Evolutionary conservation across 1,284 basidiomycete species (phyloP), one percentile per base, ranked within the genome.

Genomic region (Trametes polyzona): DNA sequence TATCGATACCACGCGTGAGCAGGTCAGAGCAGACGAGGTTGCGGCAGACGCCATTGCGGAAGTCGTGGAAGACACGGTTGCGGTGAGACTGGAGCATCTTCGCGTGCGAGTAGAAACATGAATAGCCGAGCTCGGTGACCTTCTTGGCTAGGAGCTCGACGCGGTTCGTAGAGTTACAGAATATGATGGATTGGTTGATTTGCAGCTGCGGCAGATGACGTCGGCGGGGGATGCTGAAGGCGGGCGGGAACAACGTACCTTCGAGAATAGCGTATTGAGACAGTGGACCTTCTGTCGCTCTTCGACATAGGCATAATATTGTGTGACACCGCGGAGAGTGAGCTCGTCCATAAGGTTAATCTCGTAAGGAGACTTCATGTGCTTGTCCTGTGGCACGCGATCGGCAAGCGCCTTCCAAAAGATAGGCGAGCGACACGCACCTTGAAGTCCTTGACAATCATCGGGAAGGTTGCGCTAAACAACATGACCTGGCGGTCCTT

Each of bases 341-440:
- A 99, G 88, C 82, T 99, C 96, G 71, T 99, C 97, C 97, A 99
- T 99, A 73, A 99, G 88, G 77, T 99, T 99, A 78, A 98, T 97
- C 76, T 98, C 95, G 76, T 97, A 92, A 8, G 96, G 95, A 64
- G 90, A 87, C 62, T 86, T 88, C 96, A 99, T 98, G 80, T 98
- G 93, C 75, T 97, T 96, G 72, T 98, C 96, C 93, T 96, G 65
- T 6, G 54, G 39, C 37, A 48, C 23, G 43, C 21, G n/a, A 37
- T 66, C 43, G 56, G 58, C 41, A 51, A 32, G n/a, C 4, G 33
- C 33, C n/a, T 37, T 42, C 47, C 43, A 54, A 48, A n/a, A 33
- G 41, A 57, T 43, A 40, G 16, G 19, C 16, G 27, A 33, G 17
- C 16, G 32, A 40, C 24, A 72, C 79, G 57, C 59, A 90, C 94